Evolutionary conservation across 2,329 filamentous ascomycete species (phyloP).

Genomic region (Harringtonia aguacate): DNA sequence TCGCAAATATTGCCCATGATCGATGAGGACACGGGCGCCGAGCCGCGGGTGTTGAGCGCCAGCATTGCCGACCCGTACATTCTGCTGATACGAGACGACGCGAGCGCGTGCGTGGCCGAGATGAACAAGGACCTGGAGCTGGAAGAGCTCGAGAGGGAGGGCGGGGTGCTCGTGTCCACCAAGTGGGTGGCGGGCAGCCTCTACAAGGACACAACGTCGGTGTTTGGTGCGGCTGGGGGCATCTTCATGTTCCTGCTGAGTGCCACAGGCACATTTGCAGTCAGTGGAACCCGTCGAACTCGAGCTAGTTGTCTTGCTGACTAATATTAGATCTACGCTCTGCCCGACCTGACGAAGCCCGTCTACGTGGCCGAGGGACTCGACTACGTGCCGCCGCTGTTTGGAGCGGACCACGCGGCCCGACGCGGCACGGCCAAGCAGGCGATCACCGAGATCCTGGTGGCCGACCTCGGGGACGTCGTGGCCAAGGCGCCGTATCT

Average conservation of each 20-base stretch:
- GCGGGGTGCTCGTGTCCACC: conserved; percentile 42
- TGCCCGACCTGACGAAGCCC: conserved; percentile 61
- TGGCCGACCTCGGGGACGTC: conserved; percentile 75
- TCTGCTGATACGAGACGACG: conserved; percentile 73
- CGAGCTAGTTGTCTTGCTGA: not conserved
- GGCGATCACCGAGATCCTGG: conserved; percentile 64
- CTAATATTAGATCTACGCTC: conserved; percentile 54
- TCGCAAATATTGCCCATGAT: conserved; percentile 87
- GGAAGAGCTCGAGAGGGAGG: conserved; percentile 63
- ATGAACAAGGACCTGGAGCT: conserved; percentile 75
- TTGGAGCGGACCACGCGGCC: conserved; percentile 60
- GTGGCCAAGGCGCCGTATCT: conserved; percentile 65
- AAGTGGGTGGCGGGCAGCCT: conserved; percentile 80
- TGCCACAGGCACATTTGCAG: conserved; percentile 61
- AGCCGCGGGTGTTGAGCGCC: conserved; percentile 66
- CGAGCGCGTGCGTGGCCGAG: conserved; percentile 66
- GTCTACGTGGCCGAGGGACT: conserved; percentile 69
- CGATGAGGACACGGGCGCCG: conserved; percentile 78
- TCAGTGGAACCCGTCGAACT: conserved; percentile 30
- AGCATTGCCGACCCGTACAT: conserved; percentile 84
- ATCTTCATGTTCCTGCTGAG: conserved; percentile 70
- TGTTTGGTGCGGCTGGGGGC: conserved; percentile 42
- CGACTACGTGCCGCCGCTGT: conserved; percentile 62
- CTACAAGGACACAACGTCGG: conserved; percentile 55
- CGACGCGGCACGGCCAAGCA: conserved; percentile 65